Evolutionary conservation across 140 eudicot genomes (phyloP), one percentile per base, ranked within the genome.

Genomic region (Flaveria floridana): DNA sequence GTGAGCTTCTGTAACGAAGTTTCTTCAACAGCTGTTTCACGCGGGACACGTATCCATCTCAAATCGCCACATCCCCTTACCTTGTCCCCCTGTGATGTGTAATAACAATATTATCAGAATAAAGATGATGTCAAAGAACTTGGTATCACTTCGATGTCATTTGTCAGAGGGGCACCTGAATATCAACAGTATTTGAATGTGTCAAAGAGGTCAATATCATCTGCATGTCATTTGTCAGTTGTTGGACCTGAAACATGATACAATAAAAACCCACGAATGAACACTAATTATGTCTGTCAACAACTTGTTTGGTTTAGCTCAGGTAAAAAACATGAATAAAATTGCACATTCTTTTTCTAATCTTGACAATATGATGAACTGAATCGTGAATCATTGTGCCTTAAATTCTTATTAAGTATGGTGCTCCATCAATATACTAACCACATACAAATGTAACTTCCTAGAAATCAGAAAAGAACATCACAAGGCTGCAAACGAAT

Each of bases 41-140:
- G 68, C 1, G 82, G 77, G 2, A 68, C 44, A 26, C 28, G 76
- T 41, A 82, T 69, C 92, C 96, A 89, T 68, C 70, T 72, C 96
- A 90, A 89, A 18, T 83, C 86, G 6, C 53, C 62, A 65, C 85
- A 87, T 59, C 85, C 81, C 82, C 93, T 89, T 52, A 89, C 47
- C 77, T 85, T 89, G 74, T 87, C 90, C 23, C 82, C 90, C 93
- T 87, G 80, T 18, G 61, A 59, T 20, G 13, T 68, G 47, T 42
- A 42, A 70, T 48, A 46, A 46, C 50, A 65, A 8, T 1, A 8
- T 6, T 66, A 26, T 10, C 26, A 19, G 52, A 15, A 62, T 28
- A 21, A 30, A 12, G 14, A 18, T 30, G 37, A 30, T 30, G 37
- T 30, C 37, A 30, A 34, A 14, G 20, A 18, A 30, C 12, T 7